These are phyloP conservation scores for Globisporangium abappressorium DNA, from an alignment of 352 stramenopile genomes.

Conservation along the genomic window DNA sequence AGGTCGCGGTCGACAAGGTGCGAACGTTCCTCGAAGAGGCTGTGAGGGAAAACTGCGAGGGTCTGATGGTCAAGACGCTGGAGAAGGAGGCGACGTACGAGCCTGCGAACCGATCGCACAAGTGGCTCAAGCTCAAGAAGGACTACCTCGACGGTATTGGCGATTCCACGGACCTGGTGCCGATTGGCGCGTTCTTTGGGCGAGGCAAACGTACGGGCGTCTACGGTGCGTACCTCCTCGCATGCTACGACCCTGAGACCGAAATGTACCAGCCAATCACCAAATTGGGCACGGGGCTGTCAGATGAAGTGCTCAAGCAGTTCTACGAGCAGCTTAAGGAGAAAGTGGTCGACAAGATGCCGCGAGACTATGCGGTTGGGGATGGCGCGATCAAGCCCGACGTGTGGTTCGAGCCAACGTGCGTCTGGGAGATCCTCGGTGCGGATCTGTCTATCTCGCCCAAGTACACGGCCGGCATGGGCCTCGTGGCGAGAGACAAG, in stretches of 20 bases:
- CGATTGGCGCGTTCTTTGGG: slow-evolving; percentile 97
- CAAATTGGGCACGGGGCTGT: slow-evolving; percentile 98
- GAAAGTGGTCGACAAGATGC: slow-evolving; percentile 79
- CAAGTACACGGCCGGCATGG: slow-evolving; percentile 96
- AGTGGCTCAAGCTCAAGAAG: slow-evolving; percentile 99
- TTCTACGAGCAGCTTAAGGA: slow-evolving; percentile 85
- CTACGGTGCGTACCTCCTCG: slow-evolving; percentile 98
- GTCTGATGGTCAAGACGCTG: slow-evolving; percentile 99
- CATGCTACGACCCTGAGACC: slow-evolving; percentile 96
- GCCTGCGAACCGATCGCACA: slow-evolving; percentile 96
- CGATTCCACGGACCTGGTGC: slow-evolving; percentile 98
- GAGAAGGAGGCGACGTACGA: slow-evolving; percentile 97
- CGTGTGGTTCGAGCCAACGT: slow-evolving; percentile 95
- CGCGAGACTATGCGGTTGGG: slow-evolving; percentile 90
- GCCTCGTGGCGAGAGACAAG: slow-evolving; percentile 87
- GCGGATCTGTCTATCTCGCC: slow-evolving; percentile 98
- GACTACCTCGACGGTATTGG: slow-evolving; percentile 98
- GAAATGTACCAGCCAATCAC: slow-evolving; percentile 99
- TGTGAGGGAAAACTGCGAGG: slow-evolving; percentile 93
- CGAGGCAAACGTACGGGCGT: slow-evolving; percentile 94
- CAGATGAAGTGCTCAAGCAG: slow-evolving; percentile 96
- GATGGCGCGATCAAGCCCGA: slow-evolving; percentile 86
- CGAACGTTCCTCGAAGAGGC: slow-evolving; percentile 94
- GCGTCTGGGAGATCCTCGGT: slow-evolving; percentile 98
- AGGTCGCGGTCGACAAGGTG: slow-evolving; percentile 75